phyloP scores from a whole-genome alignment of 179 eudicot genomes.

The Beta macrorhiza region DNA sequence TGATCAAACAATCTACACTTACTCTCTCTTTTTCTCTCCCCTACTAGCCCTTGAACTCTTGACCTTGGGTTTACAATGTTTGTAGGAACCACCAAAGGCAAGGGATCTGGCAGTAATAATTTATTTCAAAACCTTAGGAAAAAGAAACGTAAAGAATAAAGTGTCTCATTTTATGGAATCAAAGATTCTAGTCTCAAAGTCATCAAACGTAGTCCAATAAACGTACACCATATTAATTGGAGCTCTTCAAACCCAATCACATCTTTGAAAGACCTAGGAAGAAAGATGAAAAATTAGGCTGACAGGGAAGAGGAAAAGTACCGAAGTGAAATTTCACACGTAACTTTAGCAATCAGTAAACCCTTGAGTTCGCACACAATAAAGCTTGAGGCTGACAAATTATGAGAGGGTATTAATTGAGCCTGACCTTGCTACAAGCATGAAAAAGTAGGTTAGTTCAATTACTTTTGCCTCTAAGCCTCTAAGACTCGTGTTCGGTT shows the following conservation, averaged over 20 bases:
- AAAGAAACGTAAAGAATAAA: not conserved
- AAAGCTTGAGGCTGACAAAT: not conserved
- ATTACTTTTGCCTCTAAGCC: slow-evolving; percentile 2
- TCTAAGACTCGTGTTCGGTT: not conserved
- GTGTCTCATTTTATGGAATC: not conserved
- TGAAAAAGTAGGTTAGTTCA: not conserved
- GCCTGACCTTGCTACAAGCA: not conserved
- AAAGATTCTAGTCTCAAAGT: not conserved
- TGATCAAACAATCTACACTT: too few species aligned
- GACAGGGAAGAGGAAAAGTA: not conserved
- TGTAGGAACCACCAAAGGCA: too few species aligned
- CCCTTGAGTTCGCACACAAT: not conserved
- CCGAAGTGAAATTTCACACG: not conserved
- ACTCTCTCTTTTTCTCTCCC: too few species aligned
- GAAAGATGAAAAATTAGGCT: not conserved
- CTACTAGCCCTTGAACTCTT: too few species aligned
- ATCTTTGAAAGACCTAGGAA: not conserved
- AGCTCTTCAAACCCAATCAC: not conserved
- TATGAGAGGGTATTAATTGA: not conserved
- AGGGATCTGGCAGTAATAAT: not conserved
- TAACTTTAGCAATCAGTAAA: not conserved
- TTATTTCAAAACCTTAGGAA: not conserved
- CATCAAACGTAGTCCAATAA: not conserved
- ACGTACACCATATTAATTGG: not conserved
- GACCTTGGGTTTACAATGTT: too few species aligned